Percentiles rank a stretch among this genome's conserved stretches.
These are phyloP conservation scores for Dictyostelium capitatum DNA, from an alignment of 78 protist species.

Conservation along the genomic window DNA sequence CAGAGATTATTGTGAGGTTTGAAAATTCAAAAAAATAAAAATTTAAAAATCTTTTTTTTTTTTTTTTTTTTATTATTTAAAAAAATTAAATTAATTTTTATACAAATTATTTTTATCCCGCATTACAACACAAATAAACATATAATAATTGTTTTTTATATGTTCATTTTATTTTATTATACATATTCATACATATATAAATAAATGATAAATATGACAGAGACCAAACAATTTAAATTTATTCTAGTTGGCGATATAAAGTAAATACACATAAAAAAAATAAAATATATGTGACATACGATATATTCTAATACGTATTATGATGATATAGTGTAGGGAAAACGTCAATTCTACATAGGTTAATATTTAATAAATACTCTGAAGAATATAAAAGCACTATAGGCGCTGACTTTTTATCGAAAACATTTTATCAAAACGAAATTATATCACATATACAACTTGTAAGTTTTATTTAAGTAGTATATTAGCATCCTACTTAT, in stretches of 20 bases:
- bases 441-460: slow-evolving; percentile 41
- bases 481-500: too few relatives aligned
- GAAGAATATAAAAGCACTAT: slow-evolving; percentile 37
- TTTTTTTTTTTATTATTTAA: too few relatives aligned
- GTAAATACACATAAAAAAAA: slow-evolving; percentile 10
- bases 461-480: too few relatives aligned
- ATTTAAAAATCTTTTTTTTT: too few relatives aligned
- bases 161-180: not conserved
- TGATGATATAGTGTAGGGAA: slow-evolving; percentile 53
- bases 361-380: slow-evolving; percentile 44
- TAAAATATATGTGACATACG: too few relatives aligned
- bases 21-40: too few relatives aligned
- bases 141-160: too few relatives aligned
- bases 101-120: too few relatives aligned
- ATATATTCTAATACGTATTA: too few relatives aligned
- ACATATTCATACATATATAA: not conserved
- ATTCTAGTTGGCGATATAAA: slow-evolving; percentile 38
- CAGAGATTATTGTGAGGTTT: too few relatives aligned
- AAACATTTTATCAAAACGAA: slow-evolving; percentile 34
- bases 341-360: slow-evolving; percentile 41
- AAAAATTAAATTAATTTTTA: too few relatives aligned
- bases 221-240: slow-evolving; percentile 33
- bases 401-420: slow-evolving; percentile 58
- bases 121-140: too few relatives aligned
- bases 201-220: slow-evolving; percentile 39